Evolutionary conservation across 2,329 filamentous ascomycete species (phyloP), one percentile per base, ranked within the genome.

Genomic region (Exophiala lecanii-corni): DNA sequence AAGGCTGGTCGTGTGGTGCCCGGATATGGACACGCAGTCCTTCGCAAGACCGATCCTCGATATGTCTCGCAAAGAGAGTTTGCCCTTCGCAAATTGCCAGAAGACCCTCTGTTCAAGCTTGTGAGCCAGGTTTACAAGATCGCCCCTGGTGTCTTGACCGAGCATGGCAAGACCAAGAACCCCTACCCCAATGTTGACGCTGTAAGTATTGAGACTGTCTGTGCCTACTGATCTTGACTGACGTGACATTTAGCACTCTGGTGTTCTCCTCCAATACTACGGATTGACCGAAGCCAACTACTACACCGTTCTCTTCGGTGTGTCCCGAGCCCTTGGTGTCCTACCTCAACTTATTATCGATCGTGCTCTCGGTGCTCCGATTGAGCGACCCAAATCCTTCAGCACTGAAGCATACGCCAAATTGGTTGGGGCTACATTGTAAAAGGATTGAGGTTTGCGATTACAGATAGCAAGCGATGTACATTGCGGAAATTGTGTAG

Each of bases 131-230:
- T 98, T 60, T 98, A 97, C 86, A 98, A 98, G 87, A 97, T 98
- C 62, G 92, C 92, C 55, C 92, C 92, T 55, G 86, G 84, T 63
- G 92, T 98, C 62, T 79, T 98, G 68, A 98, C 92, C 57, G 89
- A 98, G 83, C 92, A 98, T 78, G 92, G 92, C 76, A 98, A 98
- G 87, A 97, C 91, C 79, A 97, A 97, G 86, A 96, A 97, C 86
- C 91, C 91, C 57, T 97, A 79, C 81, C 92, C 92, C 72, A 97
- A 97, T 77, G 89, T 97, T 64, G 91, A 97, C 65, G 89, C 91
- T 64, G 69, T 72, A 64, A 65, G 67, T 55, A 26, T 9, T 20
- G 10, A 32, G 23, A 10, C 7, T 17, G 18, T 34, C 12, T 32
- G 9, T 30, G 36, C 23, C 23, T 12, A 26, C 23, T 26, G 23